Conservation (phyloP, 75 land plant species). For the Cupressus sempervirens region DNA sequence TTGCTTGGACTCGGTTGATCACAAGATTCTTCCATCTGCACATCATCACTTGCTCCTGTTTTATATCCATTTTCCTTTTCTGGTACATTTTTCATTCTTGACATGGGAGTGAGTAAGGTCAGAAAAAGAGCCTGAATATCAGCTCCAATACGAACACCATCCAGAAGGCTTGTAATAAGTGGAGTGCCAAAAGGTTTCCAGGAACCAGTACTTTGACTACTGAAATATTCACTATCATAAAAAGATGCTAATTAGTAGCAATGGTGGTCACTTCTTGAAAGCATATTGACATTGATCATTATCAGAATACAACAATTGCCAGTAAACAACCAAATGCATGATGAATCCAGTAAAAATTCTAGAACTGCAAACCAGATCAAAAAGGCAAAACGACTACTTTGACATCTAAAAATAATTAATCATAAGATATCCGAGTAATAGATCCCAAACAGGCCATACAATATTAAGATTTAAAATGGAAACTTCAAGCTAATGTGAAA, state of each 20-base stretch:
- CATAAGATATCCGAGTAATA: neutral
- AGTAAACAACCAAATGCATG: neutral
- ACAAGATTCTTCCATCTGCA: constrained; percentile 12
- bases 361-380: neutral
- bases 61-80: constrained; percentile 12
- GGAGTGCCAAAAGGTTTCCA: constrained; percentile 55
- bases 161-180: constrained; percentile 27
- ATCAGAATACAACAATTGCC: neutral
- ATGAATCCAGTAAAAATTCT: neutral
- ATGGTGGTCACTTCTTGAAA: neutral
- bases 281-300: neutral
- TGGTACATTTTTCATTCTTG: neutral
- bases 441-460: neutral
- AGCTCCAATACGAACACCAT: constrained; percentile 25
- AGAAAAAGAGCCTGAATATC: constrained; percentile 27
- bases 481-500: neutral
- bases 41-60: constrained; percentile 12
- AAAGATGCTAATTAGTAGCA: neutral
- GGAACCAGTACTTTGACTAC: constrained; percentile 19
- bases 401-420: neutral
- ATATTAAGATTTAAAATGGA: too few species aligned
- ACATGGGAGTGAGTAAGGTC: constrained; percentile 39
- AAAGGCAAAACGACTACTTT: neutral
- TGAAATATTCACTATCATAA: constrained; percentile 27
- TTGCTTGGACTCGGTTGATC: neutral